These are phyloP conservation scores for Ogataea philodendri DNA, from an alignment of 805 yeast species.

Conservation along the genomic window DNA sequence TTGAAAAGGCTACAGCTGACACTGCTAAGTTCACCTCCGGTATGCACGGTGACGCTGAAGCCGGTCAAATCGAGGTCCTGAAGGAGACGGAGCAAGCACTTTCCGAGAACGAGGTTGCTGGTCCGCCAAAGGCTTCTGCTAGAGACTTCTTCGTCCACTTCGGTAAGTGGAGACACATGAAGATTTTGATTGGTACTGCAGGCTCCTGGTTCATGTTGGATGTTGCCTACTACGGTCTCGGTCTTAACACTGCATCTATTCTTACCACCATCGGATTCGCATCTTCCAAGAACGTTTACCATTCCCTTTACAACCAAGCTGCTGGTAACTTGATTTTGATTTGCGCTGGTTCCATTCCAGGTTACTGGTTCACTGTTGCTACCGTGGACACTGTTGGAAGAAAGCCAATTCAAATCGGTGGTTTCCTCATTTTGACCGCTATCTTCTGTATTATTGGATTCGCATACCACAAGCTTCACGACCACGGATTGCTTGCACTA, in stretches of 20 bases:
- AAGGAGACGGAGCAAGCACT: conserved; percentile 45
- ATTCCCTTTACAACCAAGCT: conserved; percentile 68
- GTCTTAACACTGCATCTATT: conserved; percentile 77
- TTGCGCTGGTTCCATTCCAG: conserved; percentile 95
- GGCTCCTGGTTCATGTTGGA: conserved; percentile 90
- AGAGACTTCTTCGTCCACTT: conserved; percentile 72
- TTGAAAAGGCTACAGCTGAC: conserved; percentile 56
- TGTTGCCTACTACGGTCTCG: conserved; percentile 87
- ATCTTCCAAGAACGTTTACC: conserved; percentile 65
- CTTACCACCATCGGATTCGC: conserved; percentile 85
- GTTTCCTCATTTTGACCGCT: conserved; percentile 68
- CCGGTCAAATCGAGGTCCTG: conserved; percentile 43
- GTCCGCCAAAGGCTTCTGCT: conserved; percentile 81
- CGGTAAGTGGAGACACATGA: conserved; percentile 82
- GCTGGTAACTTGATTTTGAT: conserved; percentile 91
- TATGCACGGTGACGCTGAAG: conserved; percentile 48
- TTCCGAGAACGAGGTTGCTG: conserved; percentile 31
- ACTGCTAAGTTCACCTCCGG: conserved; percentile 51
- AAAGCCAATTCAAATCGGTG: conserved; percentile 75
- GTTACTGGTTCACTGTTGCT: conserved; percentile 84
- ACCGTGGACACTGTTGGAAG: conserved; percentile 81
- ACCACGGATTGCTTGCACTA: conserved; percentile 68
- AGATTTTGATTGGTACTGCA: conserved; percentile 83
- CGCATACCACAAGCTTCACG: conserved; percentile 69
- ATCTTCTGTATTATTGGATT: conserved; percentile 81